Evolutionary conservation across 148 eudicot species (phyloP).

Genomic region (Spergularia bocconei): DNA sequence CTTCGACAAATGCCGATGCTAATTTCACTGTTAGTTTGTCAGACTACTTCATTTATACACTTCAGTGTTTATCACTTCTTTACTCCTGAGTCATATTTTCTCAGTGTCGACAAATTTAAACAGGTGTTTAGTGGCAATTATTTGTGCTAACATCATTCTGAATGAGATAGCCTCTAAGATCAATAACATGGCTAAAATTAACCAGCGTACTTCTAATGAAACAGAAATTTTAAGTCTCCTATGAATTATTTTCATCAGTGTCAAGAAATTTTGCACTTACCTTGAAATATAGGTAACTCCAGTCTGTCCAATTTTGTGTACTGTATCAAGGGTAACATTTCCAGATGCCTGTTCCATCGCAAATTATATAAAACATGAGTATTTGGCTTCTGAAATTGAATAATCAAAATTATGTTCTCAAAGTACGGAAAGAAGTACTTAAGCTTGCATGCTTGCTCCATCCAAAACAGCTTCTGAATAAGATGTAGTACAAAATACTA

Average conservation of each 20-base stretch:
- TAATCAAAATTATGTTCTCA: not conserved
- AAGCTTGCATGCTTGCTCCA: not conserved
- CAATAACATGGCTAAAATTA: not conserved
- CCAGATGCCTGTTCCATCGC: constrained; percentile 79
- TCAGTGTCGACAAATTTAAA: no score
- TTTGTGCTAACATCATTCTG: not conserved
- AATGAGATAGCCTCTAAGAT: not conserved
- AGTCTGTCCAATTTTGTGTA: constrained; percentile 78
- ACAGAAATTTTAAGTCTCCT: not conserved
- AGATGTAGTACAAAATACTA: not conserved
- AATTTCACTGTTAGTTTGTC: no score
- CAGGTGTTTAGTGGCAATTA: no score
- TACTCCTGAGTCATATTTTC: no score
- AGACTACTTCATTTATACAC: no score
- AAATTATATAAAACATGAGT: not conserved
- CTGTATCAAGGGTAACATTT: constrained; percentile 89
- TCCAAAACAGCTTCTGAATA: constrained; percentile 1
- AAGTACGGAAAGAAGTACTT: not conserved
- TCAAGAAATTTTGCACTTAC: constrained; percentile 29
- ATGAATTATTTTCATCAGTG: not conserved
- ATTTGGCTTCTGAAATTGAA: not conserved
- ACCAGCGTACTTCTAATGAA: not conserved
- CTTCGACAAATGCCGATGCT: no score
- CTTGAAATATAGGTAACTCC: constrained; percentile 88
- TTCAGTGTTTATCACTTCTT: no score